A percentile compares a stretch with the other conserved stretches of the same genome.
phyloP scores from a whole-genome alignment of 73 alveolate genomes.

The Paramecium sexaurelia region DNA sequence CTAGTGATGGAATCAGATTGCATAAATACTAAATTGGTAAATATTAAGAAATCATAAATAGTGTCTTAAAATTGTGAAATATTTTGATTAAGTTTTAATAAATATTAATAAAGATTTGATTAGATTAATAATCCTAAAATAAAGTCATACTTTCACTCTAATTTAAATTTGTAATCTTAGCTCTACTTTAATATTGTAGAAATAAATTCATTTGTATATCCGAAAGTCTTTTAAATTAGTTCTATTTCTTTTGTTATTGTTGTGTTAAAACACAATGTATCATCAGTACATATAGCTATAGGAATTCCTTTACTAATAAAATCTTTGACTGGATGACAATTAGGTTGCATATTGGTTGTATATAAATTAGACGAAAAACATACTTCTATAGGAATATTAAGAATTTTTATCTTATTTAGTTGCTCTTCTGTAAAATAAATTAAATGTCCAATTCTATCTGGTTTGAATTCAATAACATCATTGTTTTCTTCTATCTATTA shows the following conservation, averaged over 20 bases:
- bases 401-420: constrained; percentile 55
- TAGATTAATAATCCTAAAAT: neutral
- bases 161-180: neutral
- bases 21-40: constrained; percentile 2
- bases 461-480: constrained; percentile 80
- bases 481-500: constrained; percentile 74
- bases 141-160: neutral
- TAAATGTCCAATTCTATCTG: constrained; percentile 93
- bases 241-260: constrained; percentile 64
- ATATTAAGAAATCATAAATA: neutral
- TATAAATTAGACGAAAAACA: constrained; percentile 81
- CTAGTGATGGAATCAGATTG: constrained; percentile 4
- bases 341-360: constrained; percentile 67
- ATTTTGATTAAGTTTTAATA: neutral
- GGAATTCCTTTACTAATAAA: constrained; percentile 65
- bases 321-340: constrained; percentile 52
- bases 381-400: constrained; percentile 82
- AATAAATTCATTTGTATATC: neutral
- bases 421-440: constrained; percentile 67
- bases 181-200: neutral
- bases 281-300: constrained; percentile 79
- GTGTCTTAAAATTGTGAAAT: neutral
- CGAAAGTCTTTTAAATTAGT: constrained; percentile 13
- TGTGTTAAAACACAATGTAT: constrained; percentile 80
- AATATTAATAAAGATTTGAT: neutral